A percentile compares a stretch with the other conserved stretches of the same genome.
Conservation (phyloP, 2,329 filamentous ascomycete species). For the Clarireedia hainanense region DNA sequence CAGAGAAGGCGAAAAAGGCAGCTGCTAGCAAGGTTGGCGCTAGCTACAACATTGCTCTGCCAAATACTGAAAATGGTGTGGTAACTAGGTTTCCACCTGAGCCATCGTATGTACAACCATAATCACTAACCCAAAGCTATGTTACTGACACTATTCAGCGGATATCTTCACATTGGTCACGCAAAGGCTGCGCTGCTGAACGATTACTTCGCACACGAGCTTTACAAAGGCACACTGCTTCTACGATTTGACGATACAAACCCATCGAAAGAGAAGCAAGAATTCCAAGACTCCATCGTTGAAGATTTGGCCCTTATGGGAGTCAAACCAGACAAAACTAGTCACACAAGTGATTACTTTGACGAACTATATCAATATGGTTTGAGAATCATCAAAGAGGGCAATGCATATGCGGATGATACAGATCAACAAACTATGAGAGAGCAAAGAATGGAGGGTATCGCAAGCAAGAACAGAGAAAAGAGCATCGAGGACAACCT, state of each 20-base stretch:
- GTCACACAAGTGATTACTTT: constrained; percentile 95
- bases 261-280: constrained; percentile 92
- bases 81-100: constrained; percentile 90
- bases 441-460: constrained; percentile 73
- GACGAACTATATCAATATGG: constrained; percentile 82
- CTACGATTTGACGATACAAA: constrained; percentile 97
- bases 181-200: constrained; percentile 89
- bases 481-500: constrained; percentile 75
- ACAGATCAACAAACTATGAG: constrained; percentile 86
- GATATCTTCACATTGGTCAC: constrained; percentile 92
- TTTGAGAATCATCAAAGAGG: constrained; percentile 75
- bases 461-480: constrained; percentile 74
- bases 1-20: constrained; percentile 60
- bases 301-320: constrained; percentile 89
- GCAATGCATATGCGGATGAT: constrained; percentile 89
- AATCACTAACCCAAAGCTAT: background rate
- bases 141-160: constrained; percentile 31
- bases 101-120: constrained; percentile 58
- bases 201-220: constrained; percentile 93
- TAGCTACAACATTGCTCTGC: constrained; percentile 82
- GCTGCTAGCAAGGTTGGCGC: constrained; percentile 68
- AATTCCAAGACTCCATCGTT: constrained; percentile 89
- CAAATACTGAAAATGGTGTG: constrained; percentile 79
- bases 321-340: constrained; percentile 77
- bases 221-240: constrained; percentile 84